Evolutionary conservation across 2,329 filamentous ascomycete species (phyloP), one percentile per base, ranked within the genome.

Genomic region (Hortaea sp.): DNA sequence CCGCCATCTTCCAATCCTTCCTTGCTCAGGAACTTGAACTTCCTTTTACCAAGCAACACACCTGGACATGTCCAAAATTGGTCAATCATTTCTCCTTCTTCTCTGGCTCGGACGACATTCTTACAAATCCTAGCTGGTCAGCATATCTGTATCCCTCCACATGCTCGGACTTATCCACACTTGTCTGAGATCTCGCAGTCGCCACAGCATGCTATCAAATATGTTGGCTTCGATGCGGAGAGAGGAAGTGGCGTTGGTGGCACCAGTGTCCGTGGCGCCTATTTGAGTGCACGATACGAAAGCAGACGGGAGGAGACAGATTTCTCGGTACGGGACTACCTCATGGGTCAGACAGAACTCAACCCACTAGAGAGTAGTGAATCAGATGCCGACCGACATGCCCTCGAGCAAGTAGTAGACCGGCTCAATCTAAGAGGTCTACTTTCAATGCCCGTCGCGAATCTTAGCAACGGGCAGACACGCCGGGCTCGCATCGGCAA

Each of bases 401-500:
- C 79, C 0, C 64, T 94, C 35, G 64, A 74, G 10, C 73, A 76
- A 6, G 79, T 95, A 0, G 76, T 88, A 11, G 62, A 63, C 5
- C 83, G 94, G 56, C 68, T 98, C 46, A 76, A 77, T 42, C 70
- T 98, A 10, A 70, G 74, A 0, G 70, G 75, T 6, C 71, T 97
- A 40, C 69, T 94, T 1, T 76, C 84, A 35, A 82, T 95, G 62
- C 89, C 90, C 0, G 85, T 97, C 6, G 79, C 85, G 27, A 94
- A 92, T 63, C 68, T 98, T 45, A 95, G 88, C 63, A 95, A 97
- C 65, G 92, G 92, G 0, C 92, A 98, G 66, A 90, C 85, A 5
- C 75, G 90, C 52, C 74, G 92, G 45, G 85, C 90, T 6, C 79
- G 87, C 51, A 95, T 98, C 55, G 92, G 88, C 1, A 85, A 88